Conservation (phyloP, 129 eudicot species). For the Centaurea solstitialis region DNA sequence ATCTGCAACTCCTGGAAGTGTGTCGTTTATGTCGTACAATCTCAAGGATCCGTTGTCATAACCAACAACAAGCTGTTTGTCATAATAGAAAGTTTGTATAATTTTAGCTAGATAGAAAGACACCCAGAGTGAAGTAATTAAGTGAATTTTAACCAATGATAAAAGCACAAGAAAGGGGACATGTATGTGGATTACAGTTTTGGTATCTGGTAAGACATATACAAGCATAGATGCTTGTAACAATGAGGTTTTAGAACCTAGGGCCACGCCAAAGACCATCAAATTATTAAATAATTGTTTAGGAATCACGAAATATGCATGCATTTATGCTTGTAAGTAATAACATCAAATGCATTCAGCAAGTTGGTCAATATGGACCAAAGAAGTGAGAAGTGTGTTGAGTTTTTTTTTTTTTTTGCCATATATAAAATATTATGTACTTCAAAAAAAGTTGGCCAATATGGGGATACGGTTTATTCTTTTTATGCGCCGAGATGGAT, state of each 20-base stretch:
- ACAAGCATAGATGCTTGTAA: background rate
- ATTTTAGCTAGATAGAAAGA: background rate
- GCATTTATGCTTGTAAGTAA: background rate
- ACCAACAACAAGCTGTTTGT: conserved; percentile 75
- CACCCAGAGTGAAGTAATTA: background rate
- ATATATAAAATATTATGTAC: too few species aligned
- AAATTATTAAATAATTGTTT: too few species aligned
- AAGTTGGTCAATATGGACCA: background rate
- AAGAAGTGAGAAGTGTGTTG: background rate
- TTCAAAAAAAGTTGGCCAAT: too few species aligned
- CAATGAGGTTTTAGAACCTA: background rate
- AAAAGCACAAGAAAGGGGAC: background rate
- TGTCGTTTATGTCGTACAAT: conserved; percentile 65
- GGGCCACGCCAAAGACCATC: background rate
- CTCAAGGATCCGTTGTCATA: conserved; percentile 78
- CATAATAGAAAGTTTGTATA: conserved; percentile 8
- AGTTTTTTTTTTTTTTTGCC: too few species aligned
- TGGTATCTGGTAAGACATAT: too few species aligned
- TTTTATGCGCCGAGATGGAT: too few species aligned
- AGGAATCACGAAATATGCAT: background rate
- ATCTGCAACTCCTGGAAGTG: conserved; percentile 29
- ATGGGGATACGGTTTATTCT: too few species aligned
- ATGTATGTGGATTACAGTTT: background rate
- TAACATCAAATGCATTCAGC: background rate
- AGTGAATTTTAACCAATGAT: background rate